Evolutionary conservation across 805 yeast species (phyloP), one percentile per base, ranked within the genome.

Genomic region (Hanseniaspora lachancei): DNA sequence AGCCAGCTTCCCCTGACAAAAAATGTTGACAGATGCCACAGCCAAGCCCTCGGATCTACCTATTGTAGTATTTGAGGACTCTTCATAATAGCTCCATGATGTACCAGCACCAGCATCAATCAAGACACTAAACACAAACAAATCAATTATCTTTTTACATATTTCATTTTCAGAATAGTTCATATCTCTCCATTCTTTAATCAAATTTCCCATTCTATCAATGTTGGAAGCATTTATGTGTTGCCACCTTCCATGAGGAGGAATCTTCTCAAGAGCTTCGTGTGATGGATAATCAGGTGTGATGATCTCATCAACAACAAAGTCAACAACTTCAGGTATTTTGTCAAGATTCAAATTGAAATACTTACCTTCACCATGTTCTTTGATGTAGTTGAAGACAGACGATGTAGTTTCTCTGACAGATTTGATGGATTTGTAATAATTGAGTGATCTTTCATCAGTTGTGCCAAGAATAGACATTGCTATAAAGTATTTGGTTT

Each of bases 71-170:
- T 24, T 32, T 9, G 60, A 62, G 2, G 40, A 24, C 1, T 61
- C 57, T 58, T 79, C 82, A 2, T 58, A 61, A 61, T 70, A 81
- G 43, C 62, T 64, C 86, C 86, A 81, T 10, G 60, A 61, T 54
- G 77, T 76, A 20, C 86, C 86, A 0, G 86, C 85, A 23, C 86
- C 86, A 5, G 86, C 86, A 64, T 81, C 86, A 27, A 81, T 68
- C 47, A 81, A 65, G 4, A 81, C 86, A 57, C 83, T 77, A 36
- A 81, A 75, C 3, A 80, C 74, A 60, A 80, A 77, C 55, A 81
- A 67, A 64, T 81, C 86, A 54, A 81, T 70, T 41, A 81, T 66
- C 46, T 77, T 74, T 60, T 73, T 75, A 38, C 82, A 77, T 29
- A 76, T 73, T 57, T 79, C 84, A 15, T 68, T 58, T 35, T 66